phyloP scores from a whole-genome alignment of 148 eudicot species.

The Hydrangea macrophylla region DNA sequence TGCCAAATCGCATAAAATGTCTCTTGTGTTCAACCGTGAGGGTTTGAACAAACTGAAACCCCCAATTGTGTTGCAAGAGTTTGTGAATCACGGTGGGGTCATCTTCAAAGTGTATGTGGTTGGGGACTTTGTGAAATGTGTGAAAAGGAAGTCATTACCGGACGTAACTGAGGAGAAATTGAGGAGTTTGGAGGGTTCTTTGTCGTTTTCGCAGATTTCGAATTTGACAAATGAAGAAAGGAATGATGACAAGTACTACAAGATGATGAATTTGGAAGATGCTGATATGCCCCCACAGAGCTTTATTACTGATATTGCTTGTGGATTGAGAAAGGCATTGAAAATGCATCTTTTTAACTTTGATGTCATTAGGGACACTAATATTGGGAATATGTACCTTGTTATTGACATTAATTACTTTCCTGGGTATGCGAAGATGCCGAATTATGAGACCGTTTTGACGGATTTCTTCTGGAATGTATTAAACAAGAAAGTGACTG shows the following conservation, averaged over 20 bases:
- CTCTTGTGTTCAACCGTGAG: slow-evolving; percentile 39
- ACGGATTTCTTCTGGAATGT: slow-evolving; percentile 61
- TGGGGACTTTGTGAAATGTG: slow-evolving; percentile 56
- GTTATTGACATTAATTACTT: slow-evolving; percentile 73
- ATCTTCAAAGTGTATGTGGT: slow-evolving; percentile 66
- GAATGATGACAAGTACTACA: slow-evolving; percentile 48
- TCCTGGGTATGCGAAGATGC: slow-evolving; percentile 74
- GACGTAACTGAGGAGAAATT: slow-evolving; percentile 49
- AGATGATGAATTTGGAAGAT: slow-evolving; percentile 50
- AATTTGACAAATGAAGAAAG: slow-evolving; percentile 41
- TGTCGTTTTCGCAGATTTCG: slow-evolving; percentile 61
- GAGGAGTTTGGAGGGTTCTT: slow-evolving; percentile 33
- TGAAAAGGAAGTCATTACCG: slow-evolving; percentile 57
- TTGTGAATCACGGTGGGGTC: slow-evolving; percentile 63
- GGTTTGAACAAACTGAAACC: slow-evolving; percentile 44
- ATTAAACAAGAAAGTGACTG: slow-evolving; percentile 19
- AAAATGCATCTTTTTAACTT: slow-evolving; percentile 54
- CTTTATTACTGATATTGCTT: slow-evolving; percentile 39
- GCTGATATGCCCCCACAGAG: slow-evolving; percentile 49
- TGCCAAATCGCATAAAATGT: slow-evolving; percentile 61
- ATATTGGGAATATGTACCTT: slow-evolving; percentile 54
- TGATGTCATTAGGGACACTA: slow-evolving; percentile 55
- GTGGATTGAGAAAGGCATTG: slow-evolving; percentile 37
- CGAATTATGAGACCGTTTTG: slow-evolving; percentile 53
- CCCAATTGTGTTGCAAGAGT: slow-evolving; percentile 62